Evolutionary conservation across 164 flowering plant genomes (phyloP).

Genomic region (Liquidambar formosana): DNA sequence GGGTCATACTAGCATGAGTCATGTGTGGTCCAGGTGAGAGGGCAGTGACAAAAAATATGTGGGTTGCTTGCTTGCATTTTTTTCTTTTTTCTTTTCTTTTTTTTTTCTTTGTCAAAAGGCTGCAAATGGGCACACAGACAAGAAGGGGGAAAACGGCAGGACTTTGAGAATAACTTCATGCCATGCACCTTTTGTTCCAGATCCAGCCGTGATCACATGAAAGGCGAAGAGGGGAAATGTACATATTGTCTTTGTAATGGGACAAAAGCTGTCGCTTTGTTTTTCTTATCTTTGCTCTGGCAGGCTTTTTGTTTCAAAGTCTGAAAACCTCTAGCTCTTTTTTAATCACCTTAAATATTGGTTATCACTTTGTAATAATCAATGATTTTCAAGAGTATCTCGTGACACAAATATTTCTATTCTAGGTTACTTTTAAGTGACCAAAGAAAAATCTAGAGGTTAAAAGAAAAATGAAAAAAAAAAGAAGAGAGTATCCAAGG

Average conservation of each 20-base stretch:
- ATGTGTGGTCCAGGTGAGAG: slow-evolving; percentile 12
- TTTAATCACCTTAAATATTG: background rate
- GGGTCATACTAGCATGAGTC: background rate
- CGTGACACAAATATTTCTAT: background rate
- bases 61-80: too few species aligned
- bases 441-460: too few species aligned
- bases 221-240: slow-evolving; percentile 13
- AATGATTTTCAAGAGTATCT: background rate
- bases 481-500: too few species aligned
- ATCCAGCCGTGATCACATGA: slow-evolving; percentile 17
- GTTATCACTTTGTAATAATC: background rate
- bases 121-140: slow-evolving; percentile 24
- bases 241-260: slow-evolving; percentile 10
- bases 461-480: too few species aligned
- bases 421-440: background rate
- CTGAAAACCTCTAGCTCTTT: background rate
- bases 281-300: background rate
- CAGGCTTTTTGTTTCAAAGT: background rate
- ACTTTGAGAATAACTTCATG: slow-evolving; percentile 9
- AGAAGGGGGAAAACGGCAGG: slow-evolving; percentile 10
- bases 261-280: slow-evolving; percentile 8
- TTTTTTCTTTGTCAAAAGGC: slow-evolving; percentile 19
- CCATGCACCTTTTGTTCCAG: background rate
- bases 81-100: too few species aligned
- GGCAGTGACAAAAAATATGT: slow-evolving; percentile 14